phyloP scores from a whole-genome alignment of 179 eudicot genomes.

The Amaranthus tricolor region DNA sequence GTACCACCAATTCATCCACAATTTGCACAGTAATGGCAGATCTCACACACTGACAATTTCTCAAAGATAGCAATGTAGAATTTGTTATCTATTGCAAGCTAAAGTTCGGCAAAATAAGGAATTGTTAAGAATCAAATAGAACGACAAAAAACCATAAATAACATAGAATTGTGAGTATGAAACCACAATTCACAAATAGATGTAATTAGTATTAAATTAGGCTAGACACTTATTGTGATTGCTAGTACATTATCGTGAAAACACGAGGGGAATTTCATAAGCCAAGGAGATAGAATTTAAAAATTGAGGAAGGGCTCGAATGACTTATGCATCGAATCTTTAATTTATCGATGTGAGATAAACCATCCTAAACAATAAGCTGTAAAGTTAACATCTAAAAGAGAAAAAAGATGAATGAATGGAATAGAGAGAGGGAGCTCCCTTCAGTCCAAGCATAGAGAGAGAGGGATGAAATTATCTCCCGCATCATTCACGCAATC shows the following conservation, averaged over 20 bases:
- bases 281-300: too few species aligned
- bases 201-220: too few species aligned
- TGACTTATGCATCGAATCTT: too few species aligned
- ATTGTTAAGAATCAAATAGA: background rate
- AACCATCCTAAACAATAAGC: background rate
- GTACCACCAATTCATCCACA: background rate
- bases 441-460: conserved; percentile 98
- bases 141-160: background rate
- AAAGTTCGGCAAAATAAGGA: background rate
- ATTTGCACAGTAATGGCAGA: too few species aligned
- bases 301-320: too few species aligned
- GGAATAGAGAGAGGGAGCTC: conserved; percentile 78
- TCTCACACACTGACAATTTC: background rate
- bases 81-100: background rate
- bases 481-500: conserved; percentile 99
- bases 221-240: too few species aligned
- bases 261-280: too few species aligned
- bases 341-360: background rate
- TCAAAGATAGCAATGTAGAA: background rate
- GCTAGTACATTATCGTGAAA: too few species aligned
- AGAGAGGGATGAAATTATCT: conserved; percentile 70
- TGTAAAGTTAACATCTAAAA: background rate
- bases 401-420: conserved; percentile 4
- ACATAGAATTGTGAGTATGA: background rate
- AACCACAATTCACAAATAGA: too few species aligned